A percentile compares a stretch with the other conserved stretches of the same genome.
phyloP scores from a whole-genome alignment of 2,329 filamentous ascomycete genomes.

The Arthrobotrys iridis region DNA sequence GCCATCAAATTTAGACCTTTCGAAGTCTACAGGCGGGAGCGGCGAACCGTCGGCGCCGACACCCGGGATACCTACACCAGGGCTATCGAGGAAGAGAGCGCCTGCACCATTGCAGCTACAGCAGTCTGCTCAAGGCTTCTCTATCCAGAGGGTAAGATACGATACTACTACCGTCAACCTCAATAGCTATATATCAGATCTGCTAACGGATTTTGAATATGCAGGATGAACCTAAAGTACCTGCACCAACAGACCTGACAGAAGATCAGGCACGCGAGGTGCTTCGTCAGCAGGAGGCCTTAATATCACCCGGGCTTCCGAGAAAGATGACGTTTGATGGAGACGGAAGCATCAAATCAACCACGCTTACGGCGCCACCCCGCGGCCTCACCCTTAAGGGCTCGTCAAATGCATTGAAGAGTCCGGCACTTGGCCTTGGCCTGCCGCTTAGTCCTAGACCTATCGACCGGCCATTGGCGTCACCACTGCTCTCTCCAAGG shows the following conservation, averaged over 20 bases:
- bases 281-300: conserved; percentile 44
- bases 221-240: conserved; percentile 26
- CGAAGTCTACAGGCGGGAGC: conserved; percentile 15
- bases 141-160: conserved; percentile 30
- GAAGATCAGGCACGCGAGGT: conserved; percentile 48
- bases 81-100: conserved; percentile 59
- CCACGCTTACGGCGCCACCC: conserved; percentile 39
- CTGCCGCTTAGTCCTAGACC: conserved; percentile 56
- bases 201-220: background rate
- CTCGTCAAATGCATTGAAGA: conserved; percentile 47
- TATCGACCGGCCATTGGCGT: conserved; percentile 57
- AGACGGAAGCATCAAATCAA: conserved; percentile 48
- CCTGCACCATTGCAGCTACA: conserved; percentile 55
- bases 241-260: conserved; percentile 42
- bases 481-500: conserved; percentile 55
- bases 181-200: background rate
- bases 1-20: conserved; percentile 40
- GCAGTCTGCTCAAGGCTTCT: conserved; percentile 42
- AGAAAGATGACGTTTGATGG: conserved; percentile 50
- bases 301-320: conserved; percentile 48
- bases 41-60: conserved; percentile 39
- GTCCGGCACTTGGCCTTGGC: conserved; percentile 46
- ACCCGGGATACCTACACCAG: conserved; percentile 64
- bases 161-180: no score
- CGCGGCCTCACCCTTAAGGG: conserved; percentile 37